These are phyloP conservation scores for Neoarthrinium moseri DNA, from an alignment of 2,329 filamentous ascomycete species.

Conservation along the genomic window DNA sequence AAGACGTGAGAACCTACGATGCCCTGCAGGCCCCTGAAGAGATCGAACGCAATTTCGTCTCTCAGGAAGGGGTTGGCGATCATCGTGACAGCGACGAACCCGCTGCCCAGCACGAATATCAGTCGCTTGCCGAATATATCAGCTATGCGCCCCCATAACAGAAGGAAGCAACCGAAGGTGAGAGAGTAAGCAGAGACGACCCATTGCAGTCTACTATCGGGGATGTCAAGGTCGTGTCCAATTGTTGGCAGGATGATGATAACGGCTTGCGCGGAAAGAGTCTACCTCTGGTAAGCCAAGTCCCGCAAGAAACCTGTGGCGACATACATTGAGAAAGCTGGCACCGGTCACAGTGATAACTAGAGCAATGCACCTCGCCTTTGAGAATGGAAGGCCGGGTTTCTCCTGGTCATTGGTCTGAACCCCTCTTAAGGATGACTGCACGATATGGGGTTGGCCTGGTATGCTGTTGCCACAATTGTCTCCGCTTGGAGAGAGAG, in stretches of 20 bases:
- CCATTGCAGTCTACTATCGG: slow-evolving; percentile 62
- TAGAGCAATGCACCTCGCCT: slow-evolving; percentile 51
- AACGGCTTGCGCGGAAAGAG: slow-evolving; percentile 44
- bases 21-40: slow-evolving; percentile 66
- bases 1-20: slow-evolving; percentile 37
- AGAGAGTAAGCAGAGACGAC: slow-evolving; percentile 65
- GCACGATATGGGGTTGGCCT: too few species aligned
- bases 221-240: slow-evolving; percentile 53
- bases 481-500: too few species aligned
- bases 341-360: slow-evolving; percentile 55
- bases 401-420: slow-evolving; percentile 10
- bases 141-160: slow-evolving; percentile 66
- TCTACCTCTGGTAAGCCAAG: slow-evolving; percentile 11
- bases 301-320: slow-evolving; percentile 7
- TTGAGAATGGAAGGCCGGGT: slow-evolving; percentile 39
- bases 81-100: slow-evolving; percentile 60
- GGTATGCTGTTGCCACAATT: too few species aligned
- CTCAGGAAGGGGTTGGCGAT: slow-evolving; percentile 62
- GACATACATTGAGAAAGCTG: slow-evolving; percentile 50
- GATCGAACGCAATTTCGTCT: slow-evolving; percentile 66
- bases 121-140: slow-evolving; percentile 66
- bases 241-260: slow-evolving; percentile 66
- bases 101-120: slow-evolving; percentile 64
- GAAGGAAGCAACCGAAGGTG: slow-evolving; percentile 65
- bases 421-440: background rate